Percentiles rank a stretch among this genome's conserved stretches.
Evolutionary conservation across 2,329 filamentous ascomycete species (phyloP).

Genomic region (Knoxdaviesia proteae): DNA sequence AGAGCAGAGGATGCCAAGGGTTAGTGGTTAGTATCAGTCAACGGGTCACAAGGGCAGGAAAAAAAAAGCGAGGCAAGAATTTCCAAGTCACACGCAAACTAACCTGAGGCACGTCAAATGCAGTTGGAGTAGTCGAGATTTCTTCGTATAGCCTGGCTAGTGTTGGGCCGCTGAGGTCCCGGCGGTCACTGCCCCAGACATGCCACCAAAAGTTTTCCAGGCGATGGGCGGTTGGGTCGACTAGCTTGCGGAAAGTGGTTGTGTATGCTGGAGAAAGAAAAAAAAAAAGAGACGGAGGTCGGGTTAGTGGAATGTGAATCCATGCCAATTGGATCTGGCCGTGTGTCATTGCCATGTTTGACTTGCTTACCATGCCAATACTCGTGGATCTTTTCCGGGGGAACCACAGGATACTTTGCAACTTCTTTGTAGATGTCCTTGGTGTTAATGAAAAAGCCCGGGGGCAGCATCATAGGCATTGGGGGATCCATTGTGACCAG

Average conservation of each 20-base stretch:
- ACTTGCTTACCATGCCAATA: conserved; percentile 32
- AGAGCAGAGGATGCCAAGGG: background rate
- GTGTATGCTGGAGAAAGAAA: conserved; percentile 28
- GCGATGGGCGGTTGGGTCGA: conserved; percentile 40
- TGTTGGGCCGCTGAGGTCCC: conserved; percentile 27
- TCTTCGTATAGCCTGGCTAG: conserved; percentile 35
- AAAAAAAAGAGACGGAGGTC: background rate
- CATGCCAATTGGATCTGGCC: conserved; percentile 1
- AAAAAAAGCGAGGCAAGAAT: too few species aligned
- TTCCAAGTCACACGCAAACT: too few species aligned
- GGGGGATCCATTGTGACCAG: conserved; percentile 12
- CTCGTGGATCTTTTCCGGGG: conserved; percentile 29
- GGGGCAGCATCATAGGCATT: conserved; percentile 27
- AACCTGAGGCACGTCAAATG: conserved; percentile 7
- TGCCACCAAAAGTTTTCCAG: conserved; percentile 48
- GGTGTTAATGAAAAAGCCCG: conserved; percentile 35
- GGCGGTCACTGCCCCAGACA: conserved; percentile 37
- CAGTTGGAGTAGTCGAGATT: conserved; percentile 35
- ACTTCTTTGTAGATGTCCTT: conserved; percentile 30
- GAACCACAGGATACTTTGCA: conserved; percentile 26
- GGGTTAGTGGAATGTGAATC: conserved; percentile 1
- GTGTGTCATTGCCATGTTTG: background rate
- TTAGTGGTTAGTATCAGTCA: background rate
- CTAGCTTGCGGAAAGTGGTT: conserved; percentile 33
- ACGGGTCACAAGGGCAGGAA: too few species aligned